phyloP scores from a whole-genome alignment of 169 alveolate species.

The Eimeria sp. region DNA sequence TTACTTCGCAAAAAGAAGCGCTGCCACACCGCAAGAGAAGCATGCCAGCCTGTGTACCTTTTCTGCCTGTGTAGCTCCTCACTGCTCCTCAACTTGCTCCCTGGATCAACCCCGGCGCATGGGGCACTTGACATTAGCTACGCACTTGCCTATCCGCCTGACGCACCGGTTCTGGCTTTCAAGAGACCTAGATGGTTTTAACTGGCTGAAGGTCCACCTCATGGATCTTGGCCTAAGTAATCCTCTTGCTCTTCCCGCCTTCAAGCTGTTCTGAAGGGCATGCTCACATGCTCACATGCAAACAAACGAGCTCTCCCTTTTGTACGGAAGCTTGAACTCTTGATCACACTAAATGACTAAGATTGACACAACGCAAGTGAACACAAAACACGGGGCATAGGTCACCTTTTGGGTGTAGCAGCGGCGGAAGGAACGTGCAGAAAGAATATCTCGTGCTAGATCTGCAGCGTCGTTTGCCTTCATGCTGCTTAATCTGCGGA shows the following conservation, averaged over 20 bases:
- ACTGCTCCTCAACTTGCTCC: not conserved
- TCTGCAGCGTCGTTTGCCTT: not conserved
- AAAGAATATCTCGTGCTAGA: not conserved
- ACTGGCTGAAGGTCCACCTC: not conserved
- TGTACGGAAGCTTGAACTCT: too few species aligned
- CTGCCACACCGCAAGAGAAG: not conserved
- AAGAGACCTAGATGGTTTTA: not conserved
- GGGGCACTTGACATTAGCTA: not conserved
- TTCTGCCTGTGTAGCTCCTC: too few species aligned
- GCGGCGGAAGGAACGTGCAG: too few species aligned
- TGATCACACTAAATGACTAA: too few species aligned
- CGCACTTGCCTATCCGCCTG: not conserved
- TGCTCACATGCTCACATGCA: not conserved
- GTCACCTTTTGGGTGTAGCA: too few species aligned
- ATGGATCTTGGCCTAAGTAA: not conserved
- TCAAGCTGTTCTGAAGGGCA: not conserved
- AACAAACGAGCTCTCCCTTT: not conserved
- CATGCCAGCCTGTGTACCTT: too few species aligned
- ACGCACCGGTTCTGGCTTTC: not conserved
- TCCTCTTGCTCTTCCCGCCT: not conserved
- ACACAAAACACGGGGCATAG: too few species aligned
- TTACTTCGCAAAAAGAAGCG: not conserved
- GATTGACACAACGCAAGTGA: too few species aligned
- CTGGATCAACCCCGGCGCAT: not conserved
- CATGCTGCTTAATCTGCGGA: not conserved